phyloP scores from a whole-genome alignment of 148 eudicot species.

The Rhododendron kiyosumense region DNA sequence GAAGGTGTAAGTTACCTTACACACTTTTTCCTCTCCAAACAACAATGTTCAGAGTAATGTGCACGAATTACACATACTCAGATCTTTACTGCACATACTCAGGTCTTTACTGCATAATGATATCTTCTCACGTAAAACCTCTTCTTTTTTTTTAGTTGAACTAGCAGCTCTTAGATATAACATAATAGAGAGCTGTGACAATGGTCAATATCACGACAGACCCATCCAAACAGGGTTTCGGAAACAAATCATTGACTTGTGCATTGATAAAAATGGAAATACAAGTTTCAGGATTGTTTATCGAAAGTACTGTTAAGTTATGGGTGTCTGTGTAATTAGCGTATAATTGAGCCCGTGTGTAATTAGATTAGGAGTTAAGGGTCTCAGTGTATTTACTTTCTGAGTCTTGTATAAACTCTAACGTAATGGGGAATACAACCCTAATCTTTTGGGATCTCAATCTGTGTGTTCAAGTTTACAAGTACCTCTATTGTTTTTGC shows the following conservation, averaged over 20 bases:
- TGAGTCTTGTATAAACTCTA: no score
- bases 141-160: neutral
- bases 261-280: neutral
- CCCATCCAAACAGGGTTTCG: neutral
- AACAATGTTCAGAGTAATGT: neutral
- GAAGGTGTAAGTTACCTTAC: no score
- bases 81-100: neutral
- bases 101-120: no score
- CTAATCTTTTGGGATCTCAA: no score
- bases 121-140: neutral
- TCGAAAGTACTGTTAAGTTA: no score
- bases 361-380: no score
- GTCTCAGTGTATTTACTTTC: no score
- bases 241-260: neutral
- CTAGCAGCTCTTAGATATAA: neutral
- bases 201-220: neutral
- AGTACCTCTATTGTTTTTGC: slow-evolving; percentile 86
- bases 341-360: no score
- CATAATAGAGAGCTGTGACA: neutral
- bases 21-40: no score
- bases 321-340: no score
- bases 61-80: neutral
- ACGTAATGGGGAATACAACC: no score
- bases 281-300: neutral
- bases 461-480: no score